These are phyloP conservation scores for Aristolochia californica DNA, from an alignment of 164 flowering plant genomes.

Conservation along the genomic window DNA sequence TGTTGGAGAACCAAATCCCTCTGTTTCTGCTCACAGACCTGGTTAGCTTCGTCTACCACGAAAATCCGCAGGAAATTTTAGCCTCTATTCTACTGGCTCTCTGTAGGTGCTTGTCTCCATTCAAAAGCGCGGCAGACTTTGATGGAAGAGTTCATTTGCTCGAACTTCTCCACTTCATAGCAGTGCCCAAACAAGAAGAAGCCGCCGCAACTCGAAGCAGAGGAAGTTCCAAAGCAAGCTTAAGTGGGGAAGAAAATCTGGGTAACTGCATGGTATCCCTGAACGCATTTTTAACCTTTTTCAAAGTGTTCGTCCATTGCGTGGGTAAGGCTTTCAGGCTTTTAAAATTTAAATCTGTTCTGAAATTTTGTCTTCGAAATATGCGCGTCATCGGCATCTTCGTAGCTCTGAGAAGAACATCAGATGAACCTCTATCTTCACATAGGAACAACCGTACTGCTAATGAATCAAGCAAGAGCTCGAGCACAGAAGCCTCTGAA, in stretches of 20 bases:
- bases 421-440: neutral
- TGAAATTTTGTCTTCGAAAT: neutral
- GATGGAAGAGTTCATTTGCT: constrained; percentile 7
- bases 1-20: constrained; percentile 19
- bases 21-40: constrained; percentile 11
- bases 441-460: neutral
- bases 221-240: neutral
- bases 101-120: constrained; percentile 8
- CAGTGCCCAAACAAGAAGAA: constrained; percentile 4
- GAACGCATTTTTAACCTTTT: neutral
- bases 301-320: neutral
- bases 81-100: constrained; percentile 3
- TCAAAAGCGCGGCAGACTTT: neutral
- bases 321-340: neutral
- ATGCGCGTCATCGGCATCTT: neutral
- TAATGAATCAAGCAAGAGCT: neutral
- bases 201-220: neutral
- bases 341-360: neutral
- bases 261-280: neutral
- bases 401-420: neutral
- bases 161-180: constrained; percentile 8
- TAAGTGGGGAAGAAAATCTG: neutral
- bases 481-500: neutral
- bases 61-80: neutral
- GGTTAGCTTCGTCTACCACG: constrained; percentile 1